Conservation (phyloP, 768 basidiomycete species). For the Boletus rubescentipes region DNA sequence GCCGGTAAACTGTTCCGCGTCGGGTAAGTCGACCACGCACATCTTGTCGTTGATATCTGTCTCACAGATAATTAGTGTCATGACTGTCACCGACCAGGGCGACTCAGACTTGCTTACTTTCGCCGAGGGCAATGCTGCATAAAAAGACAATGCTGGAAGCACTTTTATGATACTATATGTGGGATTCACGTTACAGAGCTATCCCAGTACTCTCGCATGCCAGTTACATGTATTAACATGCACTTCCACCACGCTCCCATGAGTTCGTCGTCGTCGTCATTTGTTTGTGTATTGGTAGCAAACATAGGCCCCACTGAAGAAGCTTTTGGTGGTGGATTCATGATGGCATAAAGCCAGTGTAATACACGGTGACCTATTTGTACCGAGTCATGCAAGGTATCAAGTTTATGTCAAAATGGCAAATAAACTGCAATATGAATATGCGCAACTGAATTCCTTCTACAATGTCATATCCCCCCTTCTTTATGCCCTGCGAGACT, state of each 20-base stretch:
- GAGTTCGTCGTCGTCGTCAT: neutral
- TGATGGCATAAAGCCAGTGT: neutral
- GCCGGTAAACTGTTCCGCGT: slow-evolving; percentile 99
- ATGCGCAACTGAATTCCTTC: neutral
- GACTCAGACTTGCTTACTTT: slow-evolving; percentile 94
- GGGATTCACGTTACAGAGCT: neutral
- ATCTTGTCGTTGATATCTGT: neutral
- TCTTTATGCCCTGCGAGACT: slow-evolving; percentile 4
- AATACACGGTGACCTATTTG: neutral
- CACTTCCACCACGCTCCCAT: neutral
- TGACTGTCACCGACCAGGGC: slow-evolving; percentile 94
- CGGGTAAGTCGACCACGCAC: slow-evolving; percentile 53
- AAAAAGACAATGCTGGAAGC: slow-evolving; percentile 27
- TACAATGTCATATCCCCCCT: neutral
- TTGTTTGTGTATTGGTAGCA: too few species aligned
- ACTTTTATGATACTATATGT: slow-evolving; percentile 4
- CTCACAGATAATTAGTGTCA: slow-evolving; percentile 60
- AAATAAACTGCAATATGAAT: neutral
- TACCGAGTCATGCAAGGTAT: neutral
- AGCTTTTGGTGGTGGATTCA: too few species aligned
- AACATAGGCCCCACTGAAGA: too few species aligned
- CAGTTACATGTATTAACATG: slow-evolving; percentile 1
- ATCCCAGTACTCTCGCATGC: neutral
- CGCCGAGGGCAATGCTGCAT: slow-evolving; percentile 70
- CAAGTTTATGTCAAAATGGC: neutral